Evolutionary conservation across 495 filamentous ascomycete genomes (phyloP), one percentile per base, ranked within the genome.

Genomic region (Penicillium malachiteum): DNA sequence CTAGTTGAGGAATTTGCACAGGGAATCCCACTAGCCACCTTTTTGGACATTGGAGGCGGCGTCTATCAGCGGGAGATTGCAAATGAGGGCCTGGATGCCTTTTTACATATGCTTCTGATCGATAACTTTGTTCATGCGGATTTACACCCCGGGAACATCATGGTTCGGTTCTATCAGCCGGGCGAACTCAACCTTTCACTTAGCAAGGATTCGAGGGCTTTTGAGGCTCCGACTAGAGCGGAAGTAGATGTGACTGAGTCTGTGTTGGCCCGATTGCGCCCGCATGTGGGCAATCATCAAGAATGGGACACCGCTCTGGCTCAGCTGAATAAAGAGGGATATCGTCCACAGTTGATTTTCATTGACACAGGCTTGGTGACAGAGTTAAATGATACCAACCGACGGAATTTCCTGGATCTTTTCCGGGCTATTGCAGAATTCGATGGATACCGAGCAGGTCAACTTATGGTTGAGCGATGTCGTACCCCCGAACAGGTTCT

Each of bases 61-160:
- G 84, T 90, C 5, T 99, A 95, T 71, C 92, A 96, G 66, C 81
- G 87, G 54, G 95, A 97, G 48, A 96, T 99, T 54, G 91, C 94
- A 10, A 87, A 94, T 57, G 93, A 97, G 77, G 95, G 95, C 4
- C 83, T 99, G 6, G 91, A 99, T 64, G 92, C 92, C n/a, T 99
- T 99, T 73, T 71, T 99, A 51, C 91, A 91, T 56, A 99, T 99
- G 95, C 79, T 99, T 3, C 80, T 99, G 11, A 87, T 99, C 48
- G 95, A 99, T 68, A 97, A 99, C 65, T 99, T 99, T 67, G 85
- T 97, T 49, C 95, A 99, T 62, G 94, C 95, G n/a, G 95, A 99
- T 71, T 77, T 99, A 9, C 95, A 99, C 63, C 95, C 95, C 0
- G 95, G 95, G 7, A 99, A 99, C 68, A 97, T 99, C 75, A 97